Percentiles rank a stretch among this genome's conserved stretches.
These are phyloP conservation scores for Asterophora parasitica DNA, from an alignment of 768 basidiomycete species.

Conservation along the genomic window DNA sequence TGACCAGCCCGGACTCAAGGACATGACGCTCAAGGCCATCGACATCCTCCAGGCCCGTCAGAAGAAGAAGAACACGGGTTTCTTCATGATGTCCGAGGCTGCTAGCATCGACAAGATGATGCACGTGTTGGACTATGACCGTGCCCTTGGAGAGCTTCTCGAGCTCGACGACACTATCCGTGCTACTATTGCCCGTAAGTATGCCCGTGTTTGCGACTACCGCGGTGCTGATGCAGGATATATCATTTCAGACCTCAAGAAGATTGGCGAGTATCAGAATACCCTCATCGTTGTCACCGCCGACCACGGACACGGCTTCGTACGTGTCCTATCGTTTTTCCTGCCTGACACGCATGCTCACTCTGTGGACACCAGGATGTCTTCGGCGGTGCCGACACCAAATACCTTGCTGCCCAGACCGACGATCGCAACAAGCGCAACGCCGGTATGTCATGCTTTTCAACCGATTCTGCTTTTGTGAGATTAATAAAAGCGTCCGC, in stretches of 20 bases:
- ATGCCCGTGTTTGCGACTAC: neutral
- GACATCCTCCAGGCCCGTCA: constrained; percentile 37
- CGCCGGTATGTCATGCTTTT: constrained; percentile 13
- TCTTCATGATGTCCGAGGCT: constrained; percentile 47
- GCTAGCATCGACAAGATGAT: constrained; percentile 48
- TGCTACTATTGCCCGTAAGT: constrained; percentile 35
- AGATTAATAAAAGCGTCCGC: neutral
- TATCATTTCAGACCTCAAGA: constrained; percentile 35
- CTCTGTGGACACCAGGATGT: constrained; percentile 28
- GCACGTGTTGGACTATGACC: constrained; percentile 43
- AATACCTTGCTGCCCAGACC: constrained; percentile 20
- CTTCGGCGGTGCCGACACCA: constrained; percentile 24
- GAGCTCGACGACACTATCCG: constrained; percentile 43
- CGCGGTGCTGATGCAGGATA: neutral
- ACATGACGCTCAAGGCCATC: constrained; percentile 44
- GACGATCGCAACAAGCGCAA: constrained; percentile 20
- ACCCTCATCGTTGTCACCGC: constrained; percentile 42
- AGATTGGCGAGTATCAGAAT: constrained; percentile 37
- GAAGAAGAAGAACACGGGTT: constrained; percentile 32
- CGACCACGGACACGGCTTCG: constrained; percentile 44
- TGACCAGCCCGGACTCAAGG: constrained; percentile 44
- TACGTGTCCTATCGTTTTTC: constrained; percentile 15
- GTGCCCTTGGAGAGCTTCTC: constrained; percentile 40
- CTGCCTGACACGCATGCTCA: neutral
- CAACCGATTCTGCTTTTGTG: neutral